Percentiles rank a stretch among this genome's conserved stretches.
Conservation (phyloP, 2,329 filamentous ascomycete species). For the Curvularia hawaiiensis region DNA sequence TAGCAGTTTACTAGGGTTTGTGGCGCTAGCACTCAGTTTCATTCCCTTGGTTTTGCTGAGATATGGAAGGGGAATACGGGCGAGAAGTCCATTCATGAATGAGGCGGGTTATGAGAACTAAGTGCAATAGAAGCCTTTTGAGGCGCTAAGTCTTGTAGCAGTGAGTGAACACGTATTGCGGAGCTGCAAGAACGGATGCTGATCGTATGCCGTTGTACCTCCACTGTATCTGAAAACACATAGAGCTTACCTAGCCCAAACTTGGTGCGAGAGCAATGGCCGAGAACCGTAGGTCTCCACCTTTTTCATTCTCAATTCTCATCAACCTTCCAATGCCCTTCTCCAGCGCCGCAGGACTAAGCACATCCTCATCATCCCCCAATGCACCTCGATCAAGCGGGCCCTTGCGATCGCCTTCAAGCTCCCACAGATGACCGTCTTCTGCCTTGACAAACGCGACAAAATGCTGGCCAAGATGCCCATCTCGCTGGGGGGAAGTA, state of each 20-base stretch:
- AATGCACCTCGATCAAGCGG: conserved; percentile 53
- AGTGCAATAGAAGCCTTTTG: background rate
- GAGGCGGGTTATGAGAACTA: conserved; percentile 29
- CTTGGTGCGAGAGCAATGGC: conserved; percentile 49
- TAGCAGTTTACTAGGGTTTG: conserved; percentile 53
- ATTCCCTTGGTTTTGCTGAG: conserved; percentile 53
- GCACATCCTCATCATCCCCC: conserved; percentile 50
- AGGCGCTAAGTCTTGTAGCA: background rate
- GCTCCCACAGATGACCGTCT: conserved; percentile 55
- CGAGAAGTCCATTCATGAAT: conserved; percentile 47
- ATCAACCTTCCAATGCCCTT: conserved; percentile 48
- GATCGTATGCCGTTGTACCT: background rate
- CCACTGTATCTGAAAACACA: background rate
- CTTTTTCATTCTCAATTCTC: conserved; percentile 43
- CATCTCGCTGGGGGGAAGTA: conserved; percentile 37
- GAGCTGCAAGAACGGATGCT: background rate
- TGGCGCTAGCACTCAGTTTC: conserved; percentile 51
- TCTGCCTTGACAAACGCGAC: conserved; percentile 54
- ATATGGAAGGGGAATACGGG: conserved; percentile 50
- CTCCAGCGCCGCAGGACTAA: conserved; percentile 51
- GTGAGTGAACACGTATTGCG: background rate
- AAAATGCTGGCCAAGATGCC: conserved; percentile 50
- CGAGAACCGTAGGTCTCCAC: conserved; percentile 51
- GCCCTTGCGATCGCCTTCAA: conserved; percentile 52
- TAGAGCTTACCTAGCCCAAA: background rate